These are phyloP conservation scores for Lagerstroemia fauriei DNA, from an alignment of 441 rosid genomes.

Conservation along the genomic window DNA sequence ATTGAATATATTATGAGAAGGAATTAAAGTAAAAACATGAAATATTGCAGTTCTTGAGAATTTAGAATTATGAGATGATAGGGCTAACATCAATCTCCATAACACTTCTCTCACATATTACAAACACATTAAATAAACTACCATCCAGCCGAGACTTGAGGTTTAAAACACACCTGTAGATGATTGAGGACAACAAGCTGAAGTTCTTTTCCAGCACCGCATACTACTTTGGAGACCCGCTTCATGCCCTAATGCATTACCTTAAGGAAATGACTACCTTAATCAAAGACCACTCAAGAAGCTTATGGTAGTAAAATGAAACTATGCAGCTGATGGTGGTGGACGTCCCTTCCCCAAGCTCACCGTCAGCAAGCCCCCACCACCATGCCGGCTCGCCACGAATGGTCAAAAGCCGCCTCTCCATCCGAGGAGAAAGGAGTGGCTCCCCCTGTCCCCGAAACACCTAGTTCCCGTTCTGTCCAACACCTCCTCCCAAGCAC, in stretches of 20 bases:
- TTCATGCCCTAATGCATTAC: constrained; percentile 61
- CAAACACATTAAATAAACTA: not conserved
- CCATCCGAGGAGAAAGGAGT: no score
- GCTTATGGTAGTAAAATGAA: constrained; percentile 4
- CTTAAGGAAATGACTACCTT: not conserved
- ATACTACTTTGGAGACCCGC: constrained; percentile 73
- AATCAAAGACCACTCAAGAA: not conserved
- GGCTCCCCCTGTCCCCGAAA: no score
- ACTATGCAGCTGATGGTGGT: constrained; percentile 26
- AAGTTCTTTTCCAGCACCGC: constrained; percentile 91
- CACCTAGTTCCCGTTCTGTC: no score
- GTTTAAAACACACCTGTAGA: constrained; percentile 62
- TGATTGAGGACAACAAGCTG: constrained; percentile 78
- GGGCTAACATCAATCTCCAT: not conserved
- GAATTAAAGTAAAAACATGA: not conserved
- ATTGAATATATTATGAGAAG: not conserved
- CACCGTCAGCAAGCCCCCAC: no score
- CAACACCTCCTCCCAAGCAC: no score
- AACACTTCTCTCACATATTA: not conserved
- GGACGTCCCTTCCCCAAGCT: no score
- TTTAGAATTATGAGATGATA: not conserved
- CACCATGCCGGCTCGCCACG: no score
- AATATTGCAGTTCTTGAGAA: not conserved
- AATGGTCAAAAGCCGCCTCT: no score
- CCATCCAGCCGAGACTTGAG: constrained; percentile 22